A percentile compares a stretch with the other conserved stretches of the same genome.
phyloP scores from a whole-genome alignment of 345 rosid species.

The Gossypium arboreum region DNA sequence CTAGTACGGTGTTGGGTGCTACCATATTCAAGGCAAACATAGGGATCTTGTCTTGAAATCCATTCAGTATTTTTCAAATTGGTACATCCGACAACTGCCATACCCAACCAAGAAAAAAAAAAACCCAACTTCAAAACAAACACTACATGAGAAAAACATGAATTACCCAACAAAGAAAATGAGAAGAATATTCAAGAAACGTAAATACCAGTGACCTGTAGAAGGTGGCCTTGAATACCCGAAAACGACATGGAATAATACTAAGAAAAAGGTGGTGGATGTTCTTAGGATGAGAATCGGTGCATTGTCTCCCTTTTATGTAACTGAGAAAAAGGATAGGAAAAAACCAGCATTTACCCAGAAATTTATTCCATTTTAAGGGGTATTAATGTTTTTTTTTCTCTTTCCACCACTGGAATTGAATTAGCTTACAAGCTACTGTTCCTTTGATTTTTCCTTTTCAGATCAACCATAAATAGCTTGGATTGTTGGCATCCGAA shows the following conservation, averaged over 20 bases:
- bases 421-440: too few species aligned
- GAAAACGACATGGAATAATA: constrained; percentile 27
- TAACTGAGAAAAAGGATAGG: too few species aligned
- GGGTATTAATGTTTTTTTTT: too few species aligned
- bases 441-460: too few species aligned
- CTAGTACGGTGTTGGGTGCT: constrained; percentile 44
- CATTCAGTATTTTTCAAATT: constrained; percentile 73
- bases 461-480: too few species aligned
- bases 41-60: constrained; percentile 72
- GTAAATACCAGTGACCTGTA: constrained; percentile 47
- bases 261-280: too few species aligned
- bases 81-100: constrained; percentile 54
- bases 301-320: too few species aligned
- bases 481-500: too few species aligned
- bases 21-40: constrained; percentile 55
- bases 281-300: too few species aligned
- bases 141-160: neutral
- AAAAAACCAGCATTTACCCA: too few species aligned
- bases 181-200: neutral
- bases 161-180: neutral
- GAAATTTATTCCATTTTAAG: too few species aligned
- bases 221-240: constrained; percentile 52
- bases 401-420: too few species aligned
- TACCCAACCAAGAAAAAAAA: neutral
- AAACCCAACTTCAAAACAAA: neutral